Evolutionary conservation across 164 flowering plant genomes (phyloP).

Genomic region (Piper betle): DNA sequence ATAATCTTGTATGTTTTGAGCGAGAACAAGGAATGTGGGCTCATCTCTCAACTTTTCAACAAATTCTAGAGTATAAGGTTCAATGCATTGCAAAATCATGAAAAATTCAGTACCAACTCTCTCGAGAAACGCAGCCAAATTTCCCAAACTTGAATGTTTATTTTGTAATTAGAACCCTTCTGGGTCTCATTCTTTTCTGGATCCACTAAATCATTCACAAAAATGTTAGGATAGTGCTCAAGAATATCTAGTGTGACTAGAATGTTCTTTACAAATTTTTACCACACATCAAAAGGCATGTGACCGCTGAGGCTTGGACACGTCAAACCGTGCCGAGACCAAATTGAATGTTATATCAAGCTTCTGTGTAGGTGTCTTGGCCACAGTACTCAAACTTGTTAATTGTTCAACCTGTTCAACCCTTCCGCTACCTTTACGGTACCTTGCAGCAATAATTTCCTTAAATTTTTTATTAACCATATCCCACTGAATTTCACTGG

Average conservation of each 20-base stretch:
- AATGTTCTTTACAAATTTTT: slow-evolving; percentile 70
- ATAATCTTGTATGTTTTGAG: slow-evolving; percentile 82
- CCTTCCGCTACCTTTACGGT: slow-evolving; percentile 28
- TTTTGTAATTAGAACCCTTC: slow-evolving; percentile 55
- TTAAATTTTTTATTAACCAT: slow-evolving; percentile 73
- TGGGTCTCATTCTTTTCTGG: slow-evolving; percentile 84
- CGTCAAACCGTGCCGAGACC: slow-evolving; percentile 87
- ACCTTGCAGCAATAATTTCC: slow-evolving; percentile 53
- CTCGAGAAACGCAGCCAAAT: slow-evolving; percentile 82
- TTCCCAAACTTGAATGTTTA: slow-evolving; percentile 72
- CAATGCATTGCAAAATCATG: slow-evolving; percentile 85
- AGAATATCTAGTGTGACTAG: slow-evolving; percentile 65
- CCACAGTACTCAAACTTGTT: slow-evolving; percentile 65
- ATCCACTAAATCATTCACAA: slow-evolving; percentile 73
- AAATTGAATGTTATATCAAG: slow-evolving; percentile 85
- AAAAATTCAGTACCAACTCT: slow-evolving; percentile 71
- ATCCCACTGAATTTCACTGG: slow-evolving; percentile 81
- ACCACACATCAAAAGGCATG: slow-evolving; percentile 93
- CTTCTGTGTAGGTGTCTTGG: slow-evolving; percentile 96
- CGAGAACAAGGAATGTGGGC: slow-evolving; percentile 64
- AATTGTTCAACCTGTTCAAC: slow-evolving; percentile 93
- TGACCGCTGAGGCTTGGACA: slow-evolving; percentile 81
- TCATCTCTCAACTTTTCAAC: slow-evolving; percentile 86
- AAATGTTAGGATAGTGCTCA: slow-evolving; percentile 53
- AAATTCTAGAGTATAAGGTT: slow-evolving; percentile 86